Base-by-base conservation (phyloP, 129 eudicot genomes). In the Deinandra increscens region DNA sequence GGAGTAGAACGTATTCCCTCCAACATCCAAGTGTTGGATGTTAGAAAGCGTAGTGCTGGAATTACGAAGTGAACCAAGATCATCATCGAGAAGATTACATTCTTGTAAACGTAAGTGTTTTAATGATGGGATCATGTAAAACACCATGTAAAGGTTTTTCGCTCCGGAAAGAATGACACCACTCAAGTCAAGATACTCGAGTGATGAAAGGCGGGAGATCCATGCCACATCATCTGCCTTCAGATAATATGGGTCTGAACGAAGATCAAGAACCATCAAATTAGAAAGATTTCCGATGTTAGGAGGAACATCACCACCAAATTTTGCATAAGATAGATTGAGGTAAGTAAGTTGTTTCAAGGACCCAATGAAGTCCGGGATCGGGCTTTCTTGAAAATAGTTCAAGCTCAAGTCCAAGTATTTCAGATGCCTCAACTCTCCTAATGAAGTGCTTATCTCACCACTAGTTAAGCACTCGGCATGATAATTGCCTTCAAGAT, bases 121-220 rank as follows among this genome's bases (percentile, higher is more conserved):
- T 9, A 53, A 53, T 5, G 29, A 54, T 0, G 60, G 60, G 10
- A 22, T 0, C 7, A 54, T 54, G 60, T 54, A 54, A 54, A 54
- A 2, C n/a, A 54, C n/a, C 60, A 54, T 20, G 60, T 54, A n/a
- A 54, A 54, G 14, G 60, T 54, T 22, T 20, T 54, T 22, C 22
- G 34, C 60, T 10, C 33, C n/a, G 4, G 34, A 9, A 54, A 54
- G 60, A 20, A 3, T 2, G 6, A 9, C 60, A 10, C 2, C 0
- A 54, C 60, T 22, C 36, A 54, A 54, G 7, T 20, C 33, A 20
- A 54, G 60, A 54, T 54, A 11, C 60, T 54, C 34, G 14, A 54
- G 60, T 54, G 60, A 54, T 34, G 34, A 54, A 54, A 54, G 60
- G 34, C 60, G 34, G 22, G 36, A 20, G 22, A 54, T 54, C 60